Percentiles rank a stretch among this genome's conserved stretches.
Conservation (phyloP, 2,329 filamentous ascomycete species). For the Aspergillus eucalypticola region DNA sequence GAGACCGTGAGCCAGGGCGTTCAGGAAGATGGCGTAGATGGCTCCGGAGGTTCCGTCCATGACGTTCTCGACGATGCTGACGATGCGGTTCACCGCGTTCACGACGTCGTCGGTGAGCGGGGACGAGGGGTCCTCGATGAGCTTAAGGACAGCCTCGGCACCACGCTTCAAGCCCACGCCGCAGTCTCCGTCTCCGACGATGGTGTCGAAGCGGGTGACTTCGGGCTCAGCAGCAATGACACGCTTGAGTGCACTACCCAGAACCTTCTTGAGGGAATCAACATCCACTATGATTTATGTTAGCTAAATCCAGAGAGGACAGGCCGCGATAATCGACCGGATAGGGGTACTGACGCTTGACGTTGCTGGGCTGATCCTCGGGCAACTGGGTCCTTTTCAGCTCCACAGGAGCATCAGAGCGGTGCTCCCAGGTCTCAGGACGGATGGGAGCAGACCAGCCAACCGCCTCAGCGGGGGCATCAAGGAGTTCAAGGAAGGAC, state of each 20-base stretch:
- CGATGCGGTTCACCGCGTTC: constrained; percentile 61
- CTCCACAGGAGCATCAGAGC: constrained; percentile 44
- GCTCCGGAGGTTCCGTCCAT: constrained; percentile 79
- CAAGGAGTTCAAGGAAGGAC: constrained; percentile 65
- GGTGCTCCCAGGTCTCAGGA: constrained; percentile 58
- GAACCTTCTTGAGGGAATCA: constrained; percentile 51
- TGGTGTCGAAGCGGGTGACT: constrained; percentile 70
- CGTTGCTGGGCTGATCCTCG: constrained; percentile 54
- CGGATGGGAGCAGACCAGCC: constrained; percentile 66
- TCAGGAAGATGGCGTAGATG: constrained; percentile 85
- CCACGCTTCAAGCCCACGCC: constrained; percentile 83
- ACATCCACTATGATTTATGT: constrained; percentile 49
- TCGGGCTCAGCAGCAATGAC: constrained; percentile 65
- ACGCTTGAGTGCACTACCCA: constrained; percentile 57
- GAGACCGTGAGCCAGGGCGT: constrained; percentile 73
- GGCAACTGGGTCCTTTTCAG: constrained; percentile 44
- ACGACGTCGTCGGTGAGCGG: constrained; percentile 59
- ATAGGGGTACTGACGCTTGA: constrained; percentile 46
- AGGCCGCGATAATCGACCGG: neutral
- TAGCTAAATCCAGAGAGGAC: constrained; percentile 12
- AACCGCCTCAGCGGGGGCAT: constrained; percentile 66
- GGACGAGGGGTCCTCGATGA: constrained; percentile 42
- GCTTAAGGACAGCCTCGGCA: constrained; percentile 63
- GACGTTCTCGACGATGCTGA: constrained; percentile 63
- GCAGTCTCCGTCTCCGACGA: constrained; percentile 89